These are phyloP conservation scores for Mitragyna speciosa DNA, from an alignment of 257 asterid species.

Conservation along the genomic window DNA sequence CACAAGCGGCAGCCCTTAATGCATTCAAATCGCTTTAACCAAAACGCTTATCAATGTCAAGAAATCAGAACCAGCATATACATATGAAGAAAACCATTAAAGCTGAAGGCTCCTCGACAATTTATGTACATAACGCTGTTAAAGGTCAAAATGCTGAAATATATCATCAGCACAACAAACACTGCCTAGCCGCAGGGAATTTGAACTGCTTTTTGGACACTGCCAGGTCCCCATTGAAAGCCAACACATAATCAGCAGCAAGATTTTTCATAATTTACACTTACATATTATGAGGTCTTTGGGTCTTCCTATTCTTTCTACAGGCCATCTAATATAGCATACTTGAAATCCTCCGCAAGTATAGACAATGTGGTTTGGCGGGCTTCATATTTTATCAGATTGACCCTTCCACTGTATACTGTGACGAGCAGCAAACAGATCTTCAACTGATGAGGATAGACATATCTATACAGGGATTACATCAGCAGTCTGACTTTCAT, in stretches of 20 bases:
- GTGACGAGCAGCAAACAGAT: conserved; percentile 8
- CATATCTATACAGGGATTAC: conserved; percentile 52
- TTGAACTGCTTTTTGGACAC: neutral
- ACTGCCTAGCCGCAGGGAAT: neutral
- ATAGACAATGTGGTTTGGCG: conserved; percentile 8
- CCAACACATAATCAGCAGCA: conserved; percentile 7
- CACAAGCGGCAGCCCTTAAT: neutral
- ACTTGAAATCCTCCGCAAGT: conserved; percentile 6
- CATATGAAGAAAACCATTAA: conserved; percentile 1
- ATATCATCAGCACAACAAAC: neutral
- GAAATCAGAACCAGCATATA: neutral
- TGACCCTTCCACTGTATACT: conserved; percentile 14
- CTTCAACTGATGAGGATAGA: conserved; percentile 1
- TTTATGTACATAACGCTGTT: conserved; percentile 13
- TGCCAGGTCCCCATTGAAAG: neutral
- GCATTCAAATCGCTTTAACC: neutral
- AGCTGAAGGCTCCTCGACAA: neutral
- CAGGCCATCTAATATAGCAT: neutral
- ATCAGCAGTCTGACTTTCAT: conserved; percentile 36
- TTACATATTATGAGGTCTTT: neutral
- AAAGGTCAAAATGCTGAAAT: conserved; percentile 11
- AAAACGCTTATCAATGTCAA: neutral
- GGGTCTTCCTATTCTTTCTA: conserved; percentile 7
- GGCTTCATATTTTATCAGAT: conserved; percentile 8
- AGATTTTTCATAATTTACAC: conserved; percentile 8